Conservation (phyloP, 2,329 filamentous ascomycete genomes). For the Alternaria solani region DNA sequence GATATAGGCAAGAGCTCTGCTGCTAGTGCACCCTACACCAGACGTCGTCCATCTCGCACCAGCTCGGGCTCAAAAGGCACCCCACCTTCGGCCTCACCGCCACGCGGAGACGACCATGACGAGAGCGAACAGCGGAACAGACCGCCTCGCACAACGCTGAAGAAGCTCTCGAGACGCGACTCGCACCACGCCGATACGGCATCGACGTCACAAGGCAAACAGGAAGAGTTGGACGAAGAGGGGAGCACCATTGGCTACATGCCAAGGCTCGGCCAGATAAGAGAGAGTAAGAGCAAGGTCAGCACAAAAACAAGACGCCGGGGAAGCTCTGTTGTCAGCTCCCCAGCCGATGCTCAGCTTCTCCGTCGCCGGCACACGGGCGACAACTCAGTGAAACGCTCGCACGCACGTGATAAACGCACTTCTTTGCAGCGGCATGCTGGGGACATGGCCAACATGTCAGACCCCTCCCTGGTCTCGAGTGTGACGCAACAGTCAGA, state of each 20-base stretch:
- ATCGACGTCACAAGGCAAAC: slow-evolving; percentile 19
- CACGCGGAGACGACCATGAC: slow-evolving; percentile 35
- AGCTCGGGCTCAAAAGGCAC: slow-evolving; percentile 32
- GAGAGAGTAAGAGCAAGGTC: slow-evolving; percentile 51
- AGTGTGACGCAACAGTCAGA: slow-evolving; percentile 52
- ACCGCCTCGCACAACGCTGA: slow-evolving; percentile 26
- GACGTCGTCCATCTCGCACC: slow-evolving; percentile 37
- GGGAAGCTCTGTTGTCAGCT: slow-evolving; percentile 33
- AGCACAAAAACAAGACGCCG: slow-evolving; percentile 28
- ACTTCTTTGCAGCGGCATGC: slow-evolving; percentile 46
- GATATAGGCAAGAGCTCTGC: slow-evolving; percentile 14
- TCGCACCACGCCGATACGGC: slow-evolving; percentile 25
- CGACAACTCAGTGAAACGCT: slow-evolving; percentile 34
- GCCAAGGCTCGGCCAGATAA: slow-evolving; percentile 53
- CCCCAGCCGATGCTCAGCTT: slow-evolving; percentile 21
- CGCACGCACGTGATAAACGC: slow-evolving; percentile 44
- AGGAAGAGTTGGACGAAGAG: slow-evolving; percentile 26
- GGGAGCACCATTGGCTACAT: slow-evolving; percentile 43
- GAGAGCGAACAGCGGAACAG: slow-evolving; percentile 33
- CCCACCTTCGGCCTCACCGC: slow-evolving; percentile 24
- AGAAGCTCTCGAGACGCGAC: slow-evolving; percentile 32
- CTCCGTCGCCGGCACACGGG: slow-evolving; percentile 32
- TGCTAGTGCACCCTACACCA: slow-evolving; percentile 23
- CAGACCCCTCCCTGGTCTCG: slow-evolving; percentile 55
- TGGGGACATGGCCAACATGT: slow-evolving; percentile 37